A percentile compares a stretch with the other conserved stretches of the same genome.
phyloP scores from a whole-genome alignment of 108 stramenopile species.

The Fistulifera pelliculosa region DNA sequence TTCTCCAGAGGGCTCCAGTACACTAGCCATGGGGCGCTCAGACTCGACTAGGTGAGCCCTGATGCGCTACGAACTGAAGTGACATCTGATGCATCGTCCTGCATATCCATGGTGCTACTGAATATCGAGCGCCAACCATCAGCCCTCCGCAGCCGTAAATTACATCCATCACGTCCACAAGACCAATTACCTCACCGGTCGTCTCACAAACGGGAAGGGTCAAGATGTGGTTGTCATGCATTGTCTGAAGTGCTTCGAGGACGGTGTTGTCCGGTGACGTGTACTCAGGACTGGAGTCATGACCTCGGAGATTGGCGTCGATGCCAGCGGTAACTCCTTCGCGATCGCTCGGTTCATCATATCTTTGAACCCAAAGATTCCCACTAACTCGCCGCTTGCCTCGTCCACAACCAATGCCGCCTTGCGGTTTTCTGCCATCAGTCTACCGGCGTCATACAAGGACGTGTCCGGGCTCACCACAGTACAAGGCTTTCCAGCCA shows the following conservation, averaged over 20 bases:
- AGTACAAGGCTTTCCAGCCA: constrained; percentile 58
- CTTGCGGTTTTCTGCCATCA: constrained; percentile 80
- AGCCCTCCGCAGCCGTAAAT: constrained; percentile 73
- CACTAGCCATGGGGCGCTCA: not conserved
- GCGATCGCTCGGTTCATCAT: constrained; percentile 89
- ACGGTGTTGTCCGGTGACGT: constrained; percentile 81
- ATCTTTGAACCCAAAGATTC: constrained; percentile 92
- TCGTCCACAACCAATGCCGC: constrained; percentile 80
- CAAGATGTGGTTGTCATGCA: constrained; percentile 91
- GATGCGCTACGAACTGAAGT: constrained; percentile 35
- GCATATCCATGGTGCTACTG: constrained; percentile 49
- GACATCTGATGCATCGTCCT: constrained; percentile 43
- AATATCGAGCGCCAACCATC: constrained; percentile 82
- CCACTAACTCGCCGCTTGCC: constrained; percentile 37
- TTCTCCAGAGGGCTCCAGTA: too few relatives aligned
- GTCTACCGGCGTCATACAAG: constrained; percentile 52
- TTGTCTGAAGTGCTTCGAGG: constrained; percentile 84
- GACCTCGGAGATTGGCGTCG: constrained; percentile 60
- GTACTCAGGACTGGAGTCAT: constrained; percentile 90
- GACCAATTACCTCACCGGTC: constrained; percentile 75
- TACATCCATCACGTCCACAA: constrained; percentile 94
- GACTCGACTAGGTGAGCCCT: not conserved
- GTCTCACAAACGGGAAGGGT: constrained; percentile 84
- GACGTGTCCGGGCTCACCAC: constrained; percentile 56
- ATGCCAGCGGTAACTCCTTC: constrained; percentile 65